Evolutionary conservation across 306 rosid genomes (phyloP).

Genomic region (Cicer yamashitae): DNA sequence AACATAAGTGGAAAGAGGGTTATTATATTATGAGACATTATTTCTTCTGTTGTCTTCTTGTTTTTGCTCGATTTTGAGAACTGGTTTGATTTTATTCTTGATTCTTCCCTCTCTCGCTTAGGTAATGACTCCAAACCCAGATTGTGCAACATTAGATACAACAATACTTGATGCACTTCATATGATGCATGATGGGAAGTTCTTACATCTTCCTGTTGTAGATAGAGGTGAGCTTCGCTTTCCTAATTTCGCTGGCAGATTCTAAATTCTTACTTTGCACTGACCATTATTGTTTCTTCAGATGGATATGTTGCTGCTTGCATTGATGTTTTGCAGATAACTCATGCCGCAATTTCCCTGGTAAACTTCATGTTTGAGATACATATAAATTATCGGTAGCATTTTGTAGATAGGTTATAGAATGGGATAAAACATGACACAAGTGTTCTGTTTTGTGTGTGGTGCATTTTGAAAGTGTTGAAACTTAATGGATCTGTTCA

Average conservation of each 20-base stretch:
- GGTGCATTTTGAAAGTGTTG: constrained; percentile 16
- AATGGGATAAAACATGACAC: not conserved
- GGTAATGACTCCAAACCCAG: constrained; percentile 98
- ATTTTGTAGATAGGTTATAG: not conserved
- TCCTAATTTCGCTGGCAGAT: constrained; percentile 33
- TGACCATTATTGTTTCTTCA: constrained; percentile 51
- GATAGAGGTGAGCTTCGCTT: constrained; percentile 72
- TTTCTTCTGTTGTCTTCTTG: constrained; percentile 38
- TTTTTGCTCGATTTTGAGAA: constrained; percentile 40
- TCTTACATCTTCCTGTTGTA: constrained; percentile 93
- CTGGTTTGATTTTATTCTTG: constrained; percentile 30
- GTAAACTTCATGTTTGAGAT: constrained; percentile 55
- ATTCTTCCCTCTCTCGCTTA: constrained; percentile 42
- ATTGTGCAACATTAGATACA: constrained; percentile 81
- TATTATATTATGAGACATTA: constrained; percentile 4
- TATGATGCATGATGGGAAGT: constrained; percentile 92
- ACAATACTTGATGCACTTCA: constrained; percentile 93
- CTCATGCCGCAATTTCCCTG: constrained; percentile 90
- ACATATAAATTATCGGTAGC: not conserved
- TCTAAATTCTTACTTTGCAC: constrained; percentile 33
- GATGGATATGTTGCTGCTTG: constrained; percentile 82
- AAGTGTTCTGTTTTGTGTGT: not conserved
- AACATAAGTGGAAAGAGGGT: constrained; percentile 53
- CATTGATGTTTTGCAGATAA: constrained; percentile 90
- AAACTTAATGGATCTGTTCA: constrained; percentile 16